Percentiles rank a stretch among this genome's conserved stretches.
These are phyloP conservation scores for Colletotrichum horii DNA, from an alignment of 2,329 filamentous ascomycete genomes.

Conservation along the genomic window DNA sequence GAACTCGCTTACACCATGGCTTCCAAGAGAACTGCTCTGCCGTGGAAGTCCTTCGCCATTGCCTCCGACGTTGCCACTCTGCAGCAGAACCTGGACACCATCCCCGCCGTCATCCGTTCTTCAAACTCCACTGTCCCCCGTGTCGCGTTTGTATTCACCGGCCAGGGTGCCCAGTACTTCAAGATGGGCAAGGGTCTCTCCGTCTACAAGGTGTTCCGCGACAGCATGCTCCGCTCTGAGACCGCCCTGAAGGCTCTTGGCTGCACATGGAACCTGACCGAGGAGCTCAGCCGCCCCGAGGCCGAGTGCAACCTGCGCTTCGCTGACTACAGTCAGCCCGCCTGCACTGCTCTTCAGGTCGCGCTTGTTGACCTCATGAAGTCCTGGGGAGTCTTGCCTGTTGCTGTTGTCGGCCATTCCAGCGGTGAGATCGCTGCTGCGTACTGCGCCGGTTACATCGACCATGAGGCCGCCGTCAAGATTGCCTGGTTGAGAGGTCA, in stretches of 20 bases:
- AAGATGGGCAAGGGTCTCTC: conserved; percentile 47
- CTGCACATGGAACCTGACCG: conserved; percentile 26
- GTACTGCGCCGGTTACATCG: conserved; percentile 44
- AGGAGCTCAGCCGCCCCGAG: conserved; percentile 26
- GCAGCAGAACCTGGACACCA: conserved; percentile 21
- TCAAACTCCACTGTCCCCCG: conserved; percentile 30
- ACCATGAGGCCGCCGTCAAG: conserved; percentile 46
- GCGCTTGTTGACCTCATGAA: conserved; percentile 40
- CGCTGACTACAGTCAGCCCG: conserved; percentile 39
- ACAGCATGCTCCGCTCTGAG: conserved; percentile 28
- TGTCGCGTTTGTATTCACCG: conserved; percentile 47
- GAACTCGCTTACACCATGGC: conserved; percentile 52
- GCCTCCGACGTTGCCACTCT: conserved; percentile 37
- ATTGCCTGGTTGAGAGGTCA: conserved; percentile 15
- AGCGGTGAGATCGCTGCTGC: conserved; percentile 45
- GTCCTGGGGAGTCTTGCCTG: conserved; percentile 32
- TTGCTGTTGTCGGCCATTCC: conserved; percentile 39
- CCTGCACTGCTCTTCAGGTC: conserved; percentile 49
- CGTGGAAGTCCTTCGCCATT: conserved; percentile 46
- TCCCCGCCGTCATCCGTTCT: conserved; percentile 28
- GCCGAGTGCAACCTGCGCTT: conserved; percentile 27
- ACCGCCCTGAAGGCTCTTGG: conserved; percentile 23
- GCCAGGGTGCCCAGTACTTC: conserved; percentile 48
- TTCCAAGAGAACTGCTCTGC: conserved; percentile 47
- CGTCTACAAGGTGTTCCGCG: conserved; percentile 46